A percentile compares a stretch with the other conserved stretches of the same genome.
phyloP scores from a whole-genome alignment of 371 early-diverging fungal genomes.

The Choanephora cucurbitarum region DNA sequence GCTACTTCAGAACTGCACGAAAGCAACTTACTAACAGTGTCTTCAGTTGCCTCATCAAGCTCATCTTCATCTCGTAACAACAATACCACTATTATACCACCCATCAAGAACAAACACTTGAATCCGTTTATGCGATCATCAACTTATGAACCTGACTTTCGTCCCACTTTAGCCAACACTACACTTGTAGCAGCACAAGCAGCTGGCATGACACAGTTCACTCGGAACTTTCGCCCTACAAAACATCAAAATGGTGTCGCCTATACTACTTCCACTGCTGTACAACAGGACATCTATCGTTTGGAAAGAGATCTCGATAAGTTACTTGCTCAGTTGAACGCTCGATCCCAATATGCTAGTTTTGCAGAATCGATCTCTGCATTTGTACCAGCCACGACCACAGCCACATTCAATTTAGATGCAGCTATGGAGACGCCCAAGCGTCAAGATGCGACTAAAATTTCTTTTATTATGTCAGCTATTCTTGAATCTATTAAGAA shows the following conservation, averaged over 20 bases:
- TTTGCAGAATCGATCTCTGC: slow-evolving; percentile 15
- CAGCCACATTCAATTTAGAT: neutral
- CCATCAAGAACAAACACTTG: neutral
- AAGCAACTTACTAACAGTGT: neutral
- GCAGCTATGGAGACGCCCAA: neutral
- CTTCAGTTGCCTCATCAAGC: neutral
- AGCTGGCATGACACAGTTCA: slow-evolving; percentile 30
- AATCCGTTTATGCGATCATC: slow-evolving; percentile 19
- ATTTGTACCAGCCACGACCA: neutral
- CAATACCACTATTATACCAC: neutral
- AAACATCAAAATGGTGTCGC: slow-evolving; percentile 31
- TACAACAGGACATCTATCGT: slow-evolving; percentile 48
- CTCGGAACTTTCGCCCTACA: slow-evolving; percentile 23
- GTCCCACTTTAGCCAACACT: slow-evolving; percentile 18
- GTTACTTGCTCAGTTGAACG: slow-evolving; percentile 20
- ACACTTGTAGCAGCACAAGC: slow-evolving; percentile 34
- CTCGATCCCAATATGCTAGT: slow-evolving; percentile 25
- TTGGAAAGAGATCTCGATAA: slow-evolving; percentile 47
- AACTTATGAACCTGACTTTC: slow-evolving; percentile 5
- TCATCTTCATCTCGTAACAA: neutral
- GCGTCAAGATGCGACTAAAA: slow-evolving; percentile 15
- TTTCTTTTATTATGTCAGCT: slow-evolving; percentile 21
- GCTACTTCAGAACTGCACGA: slow-evolving; percentile 7
- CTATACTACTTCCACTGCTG: slow-evolving; percentile 42
- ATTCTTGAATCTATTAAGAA: slow-evolving; percentile 33